Base-by-base conservation (phyloP, 345 rosid species). In the Pugionium cornutum region DNA sequence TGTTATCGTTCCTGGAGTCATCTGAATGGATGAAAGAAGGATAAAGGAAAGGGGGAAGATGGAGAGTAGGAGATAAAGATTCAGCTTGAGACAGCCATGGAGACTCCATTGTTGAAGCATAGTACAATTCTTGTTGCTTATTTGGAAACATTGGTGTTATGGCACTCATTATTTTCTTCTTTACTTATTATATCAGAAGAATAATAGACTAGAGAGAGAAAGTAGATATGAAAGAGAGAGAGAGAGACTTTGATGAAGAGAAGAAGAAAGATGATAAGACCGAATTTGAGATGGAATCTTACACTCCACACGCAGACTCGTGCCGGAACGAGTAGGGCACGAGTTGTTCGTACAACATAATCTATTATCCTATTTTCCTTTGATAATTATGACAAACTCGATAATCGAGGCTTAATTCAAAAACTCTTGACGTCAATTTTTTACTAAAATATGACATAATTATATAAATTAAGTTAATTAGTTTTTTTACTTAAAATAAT, bases 281-380 rank as follows among this genome's bases (percentile, higher is more conserved):
- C 26, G 25, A 69, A 62, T 7, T 47, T 47, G 55, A 70, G 49
- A 63, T 55, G 69, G 75, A 63, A 56, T 71, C 68, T 9, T 57
- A 57, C 53, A 33, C 47, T 64, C 70, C 76, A 64, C 76, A 64
- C 66, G 76, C 65, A 64, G 70, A n/a, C 76, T 72, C 66, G 76
- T 72, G 76, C 31, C 28, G 53, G 70, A 41, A 64, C 76, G 66
- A 64, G 76, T 64, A 72, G 54, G 70, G 76, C 76, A 72, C 70
- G 60, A 10, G 60, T 31, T 57, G 4, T 8, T 50, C 65, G 70
- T 57, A 64, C 70, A 48, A 57, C 59, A 9, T 64, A 64, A 56
- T 72, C 66, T 64, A 31, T 63, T 62, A 4, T 57, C 40, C 4
- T 58, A 58, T 40, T 4, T 43, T 43, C 1, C 55, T 31, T 62